A percentile compares a stretch with the other conserved stretches of the same genome.
Conservation (phyloP, 192 early-diverging fungal species). For the Lobosporangium transversale region DNA sequence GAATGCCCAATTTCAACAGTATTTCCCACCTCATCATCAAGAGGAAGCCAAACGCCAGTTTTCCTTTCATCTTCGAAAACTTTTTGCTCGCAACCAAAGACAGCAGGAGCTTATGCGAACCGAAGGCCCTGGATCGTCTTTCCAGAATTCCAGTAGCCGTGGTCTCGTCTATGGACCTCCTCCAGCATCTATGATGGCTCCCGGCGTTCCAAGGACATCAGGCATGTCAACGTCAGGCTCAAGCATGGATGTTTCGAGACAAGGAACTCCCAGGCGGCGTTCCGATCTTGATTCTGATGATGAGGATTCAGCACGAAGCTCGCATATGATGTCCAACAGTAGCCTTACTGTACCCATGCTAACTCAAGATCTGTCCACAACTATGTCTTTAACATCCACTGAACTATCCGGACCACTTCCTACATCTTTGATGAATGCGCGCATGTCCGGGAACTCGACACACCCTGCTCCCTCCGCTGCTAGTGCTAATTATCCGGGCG, state of each 20-base stretch:
- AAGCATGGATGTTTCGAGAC: conserved; percentile 6
- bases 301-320: conserved; percentile 17
- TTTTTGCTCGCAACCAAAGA: conserved; percentile 42
- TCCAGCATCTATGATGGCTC: not conserved
- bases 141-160: not conserved
- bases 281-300: conserved; percentile 47
- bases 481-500: not conserved
- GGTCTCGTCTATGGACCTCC: not conserved
- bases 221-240: not conserved
- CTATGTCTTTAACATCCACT: conserved; percentile 29
- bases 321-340: conserved; percentile 15
- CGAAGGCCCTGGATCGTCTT: conserved; percentile 5
- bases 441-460: not conserved
- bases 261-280: conserved; percentile 30
- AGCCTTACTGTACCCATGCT: conserved; percentile 41
- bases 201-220: not conserved
- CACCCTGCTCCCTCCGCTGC: conserved; percentile 5
- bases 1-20: conserved; percentile 43
- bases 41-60: conserved; percentile 47
- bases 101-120: conserved; percentile 37
- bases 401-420: conserved; percentile 32
- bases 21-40: conserved; percentile 42
- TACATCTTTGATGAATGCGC: conserved; percentile 11
- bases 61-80: conserved; percentile 34
- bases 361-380: conserved; percentile 43